These are phyloP conservation scores for Akanthomyces dipterigenus DNA, from an alignment of 2,329 filamentous ascomycete species.

Conservation along the genomic window DNA sequence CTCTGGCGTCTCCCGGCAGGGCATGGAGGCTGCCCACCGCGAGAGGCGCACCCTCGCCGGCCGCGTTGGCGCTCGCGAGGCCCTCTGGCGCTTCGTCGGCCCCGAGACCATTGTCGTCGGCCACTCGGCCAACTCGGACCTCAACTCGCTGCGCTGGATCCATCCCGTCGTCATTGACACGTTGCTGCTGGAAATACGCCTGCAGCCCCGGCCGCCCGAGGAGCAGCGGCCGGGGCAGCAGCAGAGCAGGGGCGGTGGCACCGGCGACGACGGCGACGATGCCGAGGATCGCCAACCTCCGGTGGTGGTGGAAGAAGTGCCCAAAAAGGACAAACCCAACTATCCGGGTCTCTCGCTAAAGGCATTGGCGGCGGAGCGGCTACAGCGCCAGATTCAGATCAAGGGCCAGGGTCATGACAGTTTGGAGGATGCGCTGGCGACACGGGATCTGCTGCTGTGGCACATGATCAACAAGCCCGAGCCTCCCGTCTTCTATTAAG, in stretches of 20 bases:
- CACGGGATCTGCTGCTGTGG: conserved; percentile 35
- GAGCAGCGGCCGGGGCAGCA: conserved; percentile 12
- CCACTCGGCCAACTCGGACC: conserved; percentile 37
- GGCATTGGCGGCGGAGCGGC: conserved; percentile 27
- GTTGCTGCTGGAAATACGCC: conserved; percentile 25
- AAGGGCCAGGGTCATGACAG: conserved; percentile 33
- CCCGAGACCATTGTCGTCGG: conserved; percentile 41
- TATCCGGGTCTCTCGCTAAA: conserved; percentile 32
- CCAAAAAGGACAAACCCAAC: conserved; percentile 4
- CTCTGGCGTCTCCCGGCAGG: conserved; percentile 38
- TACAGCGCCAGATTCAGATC: conserved; percentile 34
- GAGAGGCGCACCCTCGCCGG: conserved; percentile 32
- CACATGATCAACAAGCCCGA: conserved; percentile 18
- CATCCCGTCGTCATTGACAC: conserved; percentile 41
- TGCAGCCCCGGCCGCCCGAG: conserved; percentile 13
- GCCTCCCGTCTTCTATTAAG: neutral
- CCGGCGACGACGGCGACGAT: neutral
- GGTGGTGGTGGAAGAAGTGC: conserved; percentile 2
- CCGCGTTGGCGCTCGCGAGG: conserved; percentile 32
- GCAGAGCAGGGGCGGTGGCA: neutral
- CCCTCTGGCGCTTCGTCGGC: conserved; percentile 37
- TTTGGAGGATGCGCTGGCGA: conserved; percentile 38
- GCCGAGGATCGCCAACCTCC: neutral
- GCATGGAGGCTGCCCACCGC: conserved; percentile 31
- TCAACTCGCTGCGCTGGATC: conserved; percentile 41